Base-by-base conservation (phyloP, 106 monocot species). In the Acorus calamus region DNA sequence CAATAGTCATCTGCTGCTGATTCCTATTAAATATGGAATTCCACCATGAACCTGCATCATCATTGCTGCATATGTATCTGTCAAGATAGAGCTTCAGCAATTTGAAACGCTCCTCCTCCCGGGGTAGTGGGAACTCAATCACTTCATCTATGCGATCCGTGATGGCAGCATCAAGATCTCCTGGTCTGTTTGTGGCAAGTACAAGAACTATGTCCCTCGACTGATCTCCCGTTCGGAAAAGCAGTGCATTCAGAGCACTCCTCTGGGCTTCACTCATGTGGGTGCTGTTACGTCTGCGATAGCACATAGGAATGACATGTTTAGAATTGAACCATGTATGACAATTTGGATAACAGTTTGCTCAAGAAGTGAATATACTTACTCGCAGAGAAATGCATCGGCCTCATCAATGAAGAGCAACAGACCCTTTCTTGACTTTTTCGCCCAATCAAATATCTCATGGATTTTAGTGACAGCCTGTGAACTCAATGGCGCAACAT, bases 401-500 rank as follows among this genome's bases (percentile, higher is more conserved):
- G 94, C 89, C 65, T 94, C 94, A 14, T 94, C 94, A 61, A 94
- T 94, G 66, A 94, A 94, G 43, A 94, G 84, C 75, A 94, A 59
- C 10, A 94, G 50, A n/a, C 94, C 94, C 60, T 84, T 89, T 60
- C 49, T 86, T 6, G 94, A 89, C 44, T 89, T 94, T 53, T 84
- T 89, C 14, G 94, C 94, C 94, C 94, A 94, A 71, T 94, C 94
- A 78, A 94, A 94, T 66, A 94, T 94, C 71, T 89, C 72, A 84
- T 94, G 94, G 28, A 89, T 94, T 68, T 94, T 94, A 12, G 89
- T 94, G 43, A 94, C 94, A 72, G 89, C 94, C 57, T 94, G 76
- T 60, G 94, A 86, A 67, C 94, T 89, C 52, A 94, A 71, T 43
- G 94, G 94, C 55, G 86, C 94, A 61, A 94, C 94, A 71, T 94